phyloP scores from a whole-genome alignment of 1,284 basidiomycete species.

The Entoloma clypeatum region DNA sequence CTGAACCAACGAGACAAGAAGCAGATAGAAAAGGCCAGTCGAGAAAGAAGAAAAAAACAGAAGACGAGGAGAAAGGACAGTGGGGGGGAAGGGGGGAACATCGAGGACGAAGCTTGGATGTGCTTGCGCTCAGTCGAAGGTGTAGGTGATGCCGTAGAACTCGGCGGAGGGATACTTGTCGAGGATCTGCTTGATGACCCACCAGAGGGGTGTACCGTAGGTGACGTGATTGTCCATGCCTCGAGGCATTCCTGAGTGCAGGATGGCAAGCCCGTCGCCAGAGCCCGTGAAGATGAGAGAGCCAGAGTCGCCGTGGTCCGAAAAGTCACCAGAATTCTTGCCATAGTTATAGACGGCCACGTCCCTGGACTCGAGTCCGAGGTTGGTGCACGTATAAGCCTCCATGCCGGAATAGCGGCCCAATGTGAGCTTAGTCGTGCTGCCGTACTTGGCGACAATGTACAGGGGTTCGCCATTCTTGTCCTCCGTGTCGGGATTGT shows the following conservation, averaged over 20 bases:
- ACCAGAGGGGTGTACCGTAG: conserved; percentile 25
- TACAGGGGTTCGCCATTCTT: conserved; percentile 27
- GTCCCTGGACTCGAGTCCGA: conserved; percentile 26
- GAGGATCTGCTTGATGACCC: conserved; percentile 22
- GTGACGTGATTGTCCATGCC: conserved; percentile 25
- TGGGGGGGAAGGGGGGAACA: conserved; percentile 9
- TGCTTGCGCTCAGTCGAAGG: too few relatives aligned
- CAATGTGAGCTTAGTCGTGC: conserved; percentile 32
- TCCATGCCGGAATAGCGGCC: conserved; percentile 30
- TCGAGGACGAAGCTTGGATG: conserved; percentile 3
- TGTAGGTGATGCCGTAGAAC: conserved; percentile 15
- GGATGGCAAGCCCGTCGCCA: conserved; percentile 23
- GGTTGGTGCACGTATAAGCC: conserved; percentile 21
- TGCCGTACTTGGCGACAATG: conserved; percentile 30
- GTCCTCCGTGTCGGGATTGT: conserved; percentile 26
- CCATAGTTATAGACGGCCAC: conserved; percentile 27
- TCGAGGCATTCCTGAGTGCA: conserved; percentile 26
- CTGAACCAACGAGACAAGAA: too few relatives aligned
- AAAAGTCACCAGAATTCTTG: conserved; percentile 22
- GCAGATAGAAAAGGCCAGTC: too few relatives aligned
- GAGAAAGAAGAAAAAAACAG: too few relatives aligned
- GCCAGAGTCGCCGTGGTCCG: conserved; percentile 30
- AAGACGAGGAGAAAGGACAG: conserved; percentile 13
- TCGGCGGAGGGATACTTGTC: conserved; percentile 21
- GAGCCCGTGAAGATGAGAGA: conserved; percentile 25